Conservation (phyloP, 2,329 filamentous ascomycete species). For the Ascochyta rabiei region DNA sequence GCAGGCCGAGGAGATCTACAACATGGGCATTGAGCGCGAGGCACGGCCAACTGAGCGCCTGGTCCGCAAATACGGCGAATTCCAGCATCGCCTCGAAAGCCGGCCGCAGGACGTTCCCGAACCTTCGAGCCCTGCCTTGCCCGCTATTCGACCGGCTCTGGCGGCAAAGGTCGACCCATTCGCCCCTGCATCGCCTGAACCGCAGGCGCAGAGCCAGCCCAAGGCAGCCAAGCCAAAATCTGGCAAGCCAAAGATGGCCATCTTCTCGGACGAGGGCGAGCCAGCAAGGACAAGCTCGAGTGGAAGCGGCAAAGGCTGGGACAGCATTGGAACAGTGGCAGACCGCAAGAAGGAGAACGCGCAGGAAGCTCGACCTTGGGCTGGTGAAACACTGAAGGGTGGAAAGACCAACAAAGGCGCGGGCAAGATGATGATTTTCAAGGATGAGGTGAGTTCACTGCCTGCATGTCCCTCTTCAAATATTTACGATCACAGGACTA, state of each 20-base stretch:
- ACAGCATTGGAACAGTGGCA: slow-evolving; percentile 83
- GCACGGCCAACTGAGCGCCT: slow-evolving; percentile 82
- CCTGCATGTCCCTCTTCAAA: slow-evolving; percentile 45
- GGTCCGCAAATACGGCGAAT: slow-evolving; percentile 89
- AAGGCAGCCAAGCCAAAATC: slow-evolving; percentile 62
- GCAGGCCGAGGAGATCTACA: slow-evolving; percentile 94
- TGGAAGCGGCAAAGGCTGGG: slow-evolving; percentile 77
- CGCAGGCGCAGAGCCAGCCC: slow-evolving; percentile 55
- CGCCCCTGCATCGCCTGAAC: slow-evolving; percentile 52
- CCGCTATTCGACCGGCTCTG: slow-evolving; percentile 79
- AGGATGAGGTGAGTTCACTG: slow-evolving; percentile 82
- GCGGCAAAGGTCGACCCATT: slow-evolving; percentile 88
- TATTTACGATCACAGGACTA: slow-evolving; percentile 75
- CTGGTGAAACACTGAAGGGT: slow-evolving; percentile 85
- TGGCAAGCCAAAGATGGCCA: slow-evolving; percentile 80
- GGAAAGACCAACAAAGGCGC: slow-evolving; percentile 79
- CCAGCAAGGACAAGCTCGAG: slow-evolving; percentile 60
- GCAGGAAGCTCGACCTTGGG: slow-evolving; percentile 86
- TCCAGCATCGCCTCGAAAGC: slow-evolving; percentile 78
- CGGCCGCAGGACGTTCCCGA: slow-evolving; percentile 66
- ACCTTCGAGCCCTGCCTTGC: slow-evolving; percentile 85
- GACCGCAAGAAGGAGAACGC: slow-evolving; percentile 95
- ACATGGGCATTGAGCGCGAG: slow-evolving; percentile 85
- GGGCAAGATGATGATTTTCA: slow-evolving; percentile 90
- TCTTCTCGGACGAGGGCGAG: slow-evolving; percentile 81